A percentile compares a stretch with the other conserved stretches of the same genome.
phyloP scores from a whole-genome alignment of 805 yeast genomes.

The Candida namnaoensis region DNA sequence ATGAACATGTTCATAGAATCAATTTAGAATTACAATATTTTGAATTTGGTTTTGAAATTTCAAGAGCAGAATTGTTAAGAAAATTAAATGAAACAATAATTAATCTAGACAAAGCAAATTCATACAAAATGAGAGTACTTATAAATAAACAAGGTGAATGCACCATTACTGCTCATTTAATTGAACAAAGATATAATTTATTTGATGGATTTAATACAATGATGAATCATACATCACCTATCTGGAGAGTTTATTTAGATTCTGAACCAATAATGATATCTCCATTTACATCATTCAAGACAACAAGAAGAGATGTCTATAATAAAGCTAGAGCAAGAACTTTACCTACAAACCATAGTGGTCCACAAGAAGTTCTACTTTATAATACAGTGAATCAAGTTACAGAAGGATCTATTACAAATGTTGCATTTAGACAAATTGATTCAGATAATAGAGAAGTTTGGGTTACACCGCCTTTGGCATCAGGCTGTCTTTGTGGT shows the following conservation, averaged over 20 bases:
- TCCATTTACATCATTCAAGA: constrained; percentile 82
- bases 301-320: constrained; percentile 65
- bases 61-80: constrained; percentile 31
- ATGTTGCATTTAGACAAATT: constrained; percentile 48
- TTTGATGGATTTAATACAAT: constrained; percentile 18
- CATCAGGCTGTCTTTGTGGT: constrained; percentile 81
- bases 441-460: constrained; percentile 14
- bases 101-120: constrained; percentile 18
- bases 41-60: constrained; percentile 33
- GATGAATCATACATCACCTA: constrained; percentile 16
- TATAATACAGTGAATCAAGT: constrained; percentile 51
- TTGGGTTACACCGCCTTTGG: constrained; percentile 80
- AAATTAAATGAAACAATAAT: constrained; percentile 29
- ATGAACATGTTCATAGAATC: constrained; percentile 56
- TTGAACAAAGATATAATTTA: constrained; percentile 21
- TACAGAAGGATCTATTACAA: constrained; percentile 79
- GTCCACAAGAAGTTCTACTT: constrained; percentile 61
- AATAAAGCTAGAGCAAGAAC: constrained; percentile 47
- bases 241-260: constrained; percentile 62
- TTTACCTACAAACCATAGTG: constrained; percentile 20
- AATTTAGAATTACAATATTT: constrained; percentile 47
- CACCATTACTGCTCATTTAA: constrained; percentile 24
- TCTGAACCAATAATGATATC: constrained; percentile 42
- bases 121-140: constrained; percentile 41
- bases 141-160: constrained; percentile 27